Conservation (phyloP, 352 stramenopile species). For the Elongisporangium undulatum region DNA sequence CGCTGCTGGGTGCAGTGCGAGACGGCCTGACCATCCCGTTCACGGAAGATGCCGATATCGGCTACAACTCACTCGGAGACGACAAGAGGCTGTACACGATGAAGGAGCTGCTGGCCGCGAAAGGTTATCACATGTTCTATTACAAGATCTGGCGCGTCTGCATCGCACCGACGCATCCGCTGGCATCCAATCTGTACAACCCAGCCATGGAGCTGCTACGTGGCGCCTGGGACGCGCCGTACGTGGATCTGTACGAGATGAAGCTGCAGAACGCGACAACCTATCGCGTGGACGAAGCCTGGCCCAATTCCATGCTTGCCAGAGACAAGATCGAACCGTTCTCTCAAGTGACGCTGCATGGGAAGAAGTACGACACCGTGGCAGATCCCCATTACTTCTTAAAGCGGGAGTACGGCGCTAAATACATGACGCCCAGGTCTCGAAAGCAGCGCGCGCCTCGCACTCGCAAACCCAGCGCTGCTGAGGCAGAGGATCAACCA, state of each 20-base stretch:
- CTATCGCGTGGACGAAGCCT: constrained; percentile 1
- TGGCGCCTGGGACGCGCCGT: constrained; percentile 19
- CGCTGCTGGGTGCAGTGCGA: constrained; percentile 32
- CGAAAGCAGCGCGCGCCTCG: no score
- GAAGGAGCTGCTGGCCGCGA: constrained; percentile 14
- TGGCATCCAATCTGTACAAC: constrained; percentile 25
- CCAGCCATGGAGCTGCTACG: constrained; percentile 15
- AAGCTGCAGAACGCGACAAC: constrained; percentile 10
- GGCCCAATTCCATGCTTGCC: constrained; percentile 13
- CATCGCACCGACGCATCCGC: constrained; percentile 31
- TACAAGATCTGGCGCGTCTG: constrained; percentile 34
- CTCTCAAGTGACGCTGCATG: constrained; percentile 25
- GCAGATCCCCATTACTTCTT: constrained; percentile 36
- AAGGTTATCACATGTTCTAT: constrained; percentile 39
- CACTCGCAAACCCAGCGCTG: no score
- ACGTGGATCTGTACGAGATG: constrained; percentile 38
- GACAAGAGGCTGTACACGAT: constrained; percentile 30
- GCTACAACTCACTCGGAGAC: constrained; percentile 10
- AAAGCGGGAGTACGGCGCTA: constrained; percentile 29
- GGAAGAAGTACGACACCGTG: constrained; percentile 26
- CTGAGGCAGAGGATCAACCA: no score
- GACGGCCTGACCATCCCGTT: constrained; percentile 29
- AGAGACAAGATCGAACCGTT: constrained; percentile 20
- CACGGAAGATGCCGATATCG: constrained; percentile 35
- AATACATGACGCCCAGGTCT: constrained; percentile 19